Base-by-base conservation (phyloP, 306 rosid species). In the Albizia julibrissin region DNA sequence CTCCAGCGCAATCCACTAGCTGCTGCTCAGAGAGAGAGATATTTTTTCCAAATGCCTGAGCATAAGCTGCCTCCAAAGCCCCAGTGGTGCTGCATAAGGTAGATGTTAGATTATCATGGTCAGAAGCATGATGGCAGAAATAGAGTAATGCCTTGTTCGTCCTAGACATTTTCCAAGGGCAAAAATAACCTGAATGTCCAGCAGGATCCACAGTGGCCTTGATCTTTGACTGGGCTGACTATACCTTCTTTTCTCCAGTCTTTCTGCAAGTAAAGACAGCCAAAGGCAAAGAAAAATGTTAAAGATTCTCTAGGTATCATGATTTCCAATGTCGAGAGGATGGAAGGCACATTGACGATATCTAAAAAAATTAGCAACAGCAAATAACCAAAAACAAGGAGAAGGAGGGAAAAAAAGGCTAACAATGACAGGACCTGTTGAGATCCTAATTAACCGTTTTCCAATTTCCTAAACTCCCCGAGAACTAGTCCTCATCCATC, bases 11-110 rank as follows among this genome's bases (percentile, higher is more conserved):
- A 37, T 95, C 99, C 82, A 95, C 98, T 37, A 95, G 89, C 91
- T 95, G 99, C 79, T 95, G 99, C 88, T 95, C 99, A 34, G 99
- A 95, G 66, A 95, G 93, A 86, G 93, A 87, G 88, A 95, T 82
- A 42, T 78, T 88, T 78, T 88, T 88, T 58, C 97, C 92, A 54
- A 78, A 89, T 54, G 91, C 96, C 80, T 95, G 99, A 0, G 85
- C 83, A 24, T 95, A 93, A 54, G 98, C 99, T 70, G 99, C 89
- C 87, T 95, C 98, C 80, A 95, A 89, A 40, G 99, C 91, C 37
- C 99, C 99, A 27, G 99, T 93, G 56, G 98, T 90, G 87, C 99
- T 95, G 91, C 83, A 91, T 26, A 73, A 70, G 26, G 40, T 72
- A 86, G 49, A 49, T 19, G 70, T 42, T 54, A 64, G 69, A 4